Evolutionary conservation across 345 rosid species (phyloP).

Genomic region (Salix arbutifolia): DNA sequence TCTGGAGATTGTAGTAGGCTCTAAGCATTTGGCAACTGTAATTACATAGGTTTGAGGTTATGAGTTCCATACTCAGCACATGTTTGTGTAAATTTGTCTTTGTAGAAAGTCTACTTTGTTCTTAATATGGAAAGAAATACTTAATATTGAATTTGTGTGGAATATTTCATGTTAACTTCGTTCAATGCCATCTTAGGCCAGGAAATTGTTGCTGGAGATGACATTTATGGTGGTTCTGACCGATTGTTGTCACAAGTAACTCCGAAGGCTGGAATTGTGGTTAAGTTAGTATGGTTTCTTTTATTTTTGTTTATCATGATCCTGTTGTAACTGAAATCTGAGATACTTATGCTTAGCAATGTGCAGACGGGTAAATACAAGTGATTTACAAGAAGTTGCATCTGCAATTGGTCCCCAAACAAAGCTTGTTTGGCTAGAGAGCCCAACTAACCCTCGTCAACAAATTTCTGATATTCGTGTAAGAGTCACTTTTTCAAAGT

Average conservation of each 20-base stretch:
- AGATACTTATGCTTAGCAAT: constrained; percentile 17
- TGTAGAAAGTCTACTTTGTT: not conserved
- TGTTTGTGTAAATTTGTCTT: not conserved
- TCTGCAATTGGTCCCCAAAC: constrained; percentile 71
- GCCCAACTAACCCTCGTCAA: constrained; percentile 87
- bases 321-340: constrained; percentile 5
- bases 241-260: constrained; percentile 77
- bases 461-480: constrained; percentile 82
- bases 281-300: constrained; percentile 57
- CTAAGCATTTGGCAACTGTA: not conserved
- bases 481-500: constrained; percentile 15
- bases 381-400: constrained; percentile 63
- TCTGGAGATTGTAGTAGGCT: not conserved
- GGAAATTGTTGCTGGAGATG: constrained; percentile 94
- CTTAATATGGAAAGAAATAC: not conserved
- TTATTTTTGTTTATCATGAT: not conserved
- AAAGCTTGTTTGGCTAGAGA: constrained; percentile 90
- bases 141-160: not conserved
- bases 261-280: constrained; percentile 67
- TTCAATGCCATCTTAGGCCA: constrained; percentile 38
- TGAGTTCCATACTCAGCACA: not conserved
- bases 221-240: constrained; percentile 92
- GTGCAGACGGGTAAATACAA: constrained; percentile 76
- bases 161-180: constrained; percentile 2
- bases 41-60: not conserved